Base-by-base conservation (phyloP, 805 yeast species). In the Yamadazyma sp. region DNA sequence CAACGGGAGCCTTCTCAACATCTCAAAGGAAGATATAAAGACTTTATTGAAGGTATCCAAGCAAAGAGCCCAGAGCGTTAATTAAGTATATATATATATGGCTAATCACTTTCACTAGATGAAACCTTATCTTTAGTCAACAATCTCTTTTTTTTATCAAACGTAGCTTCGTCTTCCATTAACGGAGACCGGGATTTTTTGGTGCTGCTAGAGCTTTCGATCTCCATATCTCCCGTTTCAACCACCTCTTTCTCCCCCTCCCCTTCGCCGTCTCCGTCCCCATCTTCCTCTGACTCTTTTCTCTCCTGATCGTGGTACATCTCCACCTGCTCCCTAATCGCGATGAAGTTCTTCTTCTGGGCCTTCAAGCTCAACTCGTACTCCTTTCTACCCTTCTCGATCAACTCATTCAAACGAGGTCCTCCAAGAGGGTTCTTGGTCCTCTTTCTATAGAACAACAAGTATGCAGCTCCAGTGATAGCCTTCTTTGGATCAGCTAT, bases 401-500 rank as follows among this genome's bases (percentile, higher is more conserved):
- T 57, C 55, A 73, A 58, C 2, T 60, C 52, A 8, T 54, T 54
- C 24, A 81, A 60, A 21, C 55, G 54, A 2, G 60, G 62, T 5
- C 82, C 78, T 1, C 86, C 86, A 17, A 51, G 44, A 14, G 37
- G 23, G 0, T 50, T 22, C 0, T 70, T 49, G 21, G 70, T 64
- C 48, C 81, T 54, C 42, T 80, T 80, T 45, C 90, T 71, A 60
- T 93, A 91, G 53, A 93, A 91, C 36, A 91, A 61, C 41, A 91
- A 64, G 58, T 91, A 91, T 0, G 98, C 98, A 3, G 95, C 87
- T 1, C 86, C 82, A 5, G 82, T 73, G 8, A 86, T 63, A 7
- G 84, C 62, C 15, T 78, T 73, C 19, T 70, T 70, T 0, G 95
- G 84, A 34, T 75, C 71, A 0, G 80, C 71, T 6, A 69, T 53